Evolutionary conservation across 2,329 filamentous ascomycete genomes (phyloP).

Genomic region (Trichoderma simmonsii): DNA sequence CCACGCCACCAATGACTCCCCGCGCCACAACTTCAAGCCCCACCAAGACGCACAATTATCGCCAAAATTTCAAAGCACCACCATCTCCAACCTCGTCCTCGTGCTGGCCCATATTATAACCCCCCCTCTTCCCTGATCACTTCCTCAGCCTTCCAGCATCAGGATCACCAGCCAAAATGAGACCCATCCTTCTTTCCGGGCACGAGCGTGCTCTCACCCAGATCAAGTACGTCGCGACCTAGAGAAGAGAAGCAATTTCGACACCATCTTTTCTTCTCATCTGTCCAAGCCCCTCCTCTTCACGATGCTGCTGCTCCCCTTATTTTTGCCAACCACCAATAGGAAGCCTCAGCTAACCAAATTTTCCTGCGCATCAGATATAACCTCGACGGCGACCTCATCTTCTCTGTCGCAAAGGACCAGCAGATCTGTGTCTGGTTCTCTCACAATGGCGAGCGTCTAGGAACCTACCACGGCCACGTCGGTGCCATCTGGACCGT

Average conservation of each 20-base stretch:
- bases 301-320: neutral
- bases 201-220: slow-evolving; percentile 97
- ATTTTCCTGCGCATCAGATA: slow-evolving; percentile 51
- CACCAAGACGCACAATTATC: slow-evolving; percentile 46
- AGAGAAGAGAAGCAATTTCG: slow-evolving; percentile 1
- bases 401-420: slow-evolving; percentile 95
- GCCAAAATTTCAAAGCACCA: slow-evolving; percentile 42
- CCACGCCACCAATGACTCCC: slow-evolving; percentile 13
- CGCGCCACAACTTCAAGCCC: slow-evolving; percentile 30
- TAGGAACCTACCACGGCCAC: slow-evolving; percentile 95
- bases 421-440: slow-evolving; percentile 97
- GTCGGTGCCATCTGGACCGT: slow-evolving; percentile 98
- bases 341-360: slow-evolving; percentile 7
- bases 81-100: slow-evolving; percentile 21
- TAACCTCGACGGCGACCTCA: slow-evolving; percentile 91
- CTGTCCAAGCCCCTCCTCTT: slow-evolving; percentile 9
- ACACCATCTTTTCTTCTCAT: neutral
- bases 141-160: slow-evolving; percentile 27
- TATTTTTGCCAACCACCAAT: neutral
- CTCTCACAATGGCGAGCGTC: slow-evolving; percentile 94
- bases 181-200: slow-evolving; percentile 91
- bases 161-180: slow-evolving; percentile 56
- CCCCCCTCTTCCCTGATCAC: slow-evolving; percentile 7
- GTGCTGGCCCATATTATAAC: slow-evolving; percentile 17
- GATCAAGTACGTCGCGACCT: slow-evolving; percentile 64